Percentiles rank a stretch among this genome's conserved stretches.
Conservation (phyloP, 192 early-diverging fungal genomes). For the Lobulomyces angularis region DNA sequence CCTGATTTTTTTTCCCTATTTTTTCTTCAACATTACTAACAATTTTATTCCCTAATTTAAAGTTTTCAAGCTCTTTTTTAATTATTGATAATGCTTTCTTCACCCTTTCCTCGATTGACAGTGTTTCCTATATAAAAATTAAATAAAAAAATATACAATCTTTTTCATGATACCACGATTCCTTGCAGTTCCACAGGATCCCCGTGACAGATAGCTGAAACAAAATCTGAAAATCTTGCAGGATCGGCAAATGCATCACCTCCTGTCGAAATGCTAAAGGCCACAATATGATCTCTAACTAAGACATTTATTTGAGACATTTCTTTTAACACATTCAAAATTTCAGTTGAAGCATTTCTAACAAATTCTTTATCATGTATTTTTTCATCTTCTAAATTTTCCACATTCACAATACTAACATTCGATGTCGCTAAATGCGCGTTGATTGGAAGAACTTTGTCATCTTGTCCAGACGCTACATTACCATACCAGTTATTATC, state of each 20-base stretch:
- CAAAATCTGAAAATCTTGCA: constrained; percentile 91
- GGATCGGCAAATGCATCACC: constrained; percentile 93
- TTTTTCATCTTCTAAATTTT: constrained; percentile 71
- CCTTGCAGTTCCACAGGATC: constrained; percentile 86
- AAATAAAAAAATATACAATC: too few relatives aligned
- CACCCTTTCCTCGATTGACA: constrained; percentile 80
- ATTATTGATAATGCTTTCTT: constrained; percentile 85
- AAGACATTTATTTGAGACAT: constrained; percentile 89
- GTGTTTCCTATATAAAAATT: too few relatives aligned
- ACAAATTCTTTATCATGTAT: too few relatives aligned
- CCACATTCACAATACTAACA: constrained; percentile 78
- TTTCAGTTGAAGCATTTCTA: constrained; percentile 90
- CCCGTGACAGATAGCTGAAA: constrained; percentile 86
- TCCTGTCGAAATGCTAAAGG: constrained; percentile 91
- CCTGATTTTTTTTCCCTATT: constrained; percentile 92
- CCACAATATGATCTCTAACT: constrained; percentile 96
- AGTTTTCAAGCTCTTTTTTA: constrained; percentile 96
- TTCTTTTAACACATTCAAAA: constrained; percentile 91
- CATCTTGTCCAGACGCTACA: too few relatives aligned
- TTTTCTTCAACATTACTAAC: constrained; percentile 95
- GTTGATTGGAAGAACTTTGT: too few relatives aligned
- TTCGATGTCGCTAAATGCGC: constrained; percentile 40
- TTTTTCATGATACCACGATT: too few relatives aligned
- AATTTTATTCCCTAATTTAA: constrained; percentile 95
- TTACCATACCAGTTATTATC: too few relatives aligned